Percentiles rank a stretch among this genome's conserved stretches.
phyloP scores from a whole-genome alignment of 75 land plant species.

The Pinus taeda region DNA sequence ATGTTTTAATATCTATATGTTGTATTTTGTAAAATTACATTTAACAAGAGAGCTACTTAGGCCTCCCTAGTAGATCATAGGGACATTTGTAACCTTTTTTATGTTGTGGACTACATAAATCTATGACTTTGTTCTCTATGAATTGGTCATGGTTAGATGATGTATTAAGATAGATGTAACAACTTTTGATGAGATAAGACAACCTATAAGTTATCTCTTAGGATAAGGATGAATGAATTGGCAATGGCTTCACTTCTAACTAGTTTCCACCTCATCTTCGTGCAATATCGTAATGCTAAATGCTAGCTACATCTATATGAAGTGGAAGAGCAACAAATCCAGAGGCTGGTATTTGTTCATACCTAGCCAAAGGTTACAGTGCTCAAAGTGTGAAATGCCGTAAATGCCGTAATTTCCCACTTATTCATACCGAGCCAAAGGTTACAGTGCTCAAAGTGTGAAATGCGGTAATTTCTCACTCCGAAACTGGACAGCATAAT shows the following conservation, averaged over 20 bases:
- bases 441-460: constrained; percentile 7
- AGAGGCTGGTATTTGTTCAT: background rate
- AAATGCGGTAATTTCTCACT: constrained; percentile 9
- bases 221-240: constrained; percentile 15
- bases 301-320: constrained; percentile 22
- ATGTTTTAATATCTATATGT: no score
- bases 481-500: constrained; percentile 26
- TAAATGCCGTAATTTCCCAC: constrained; percentile 11
- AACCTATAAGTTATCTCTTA: constrained; percentile 11
- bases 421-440: constrained; percentile 8
- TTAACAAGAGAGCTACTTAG: no score
- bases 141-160: no score
- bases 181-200: background rate
- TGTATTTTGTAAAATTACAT: no score
- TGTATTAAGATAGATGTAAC: no score
- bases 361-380: constrained; percentile 11
- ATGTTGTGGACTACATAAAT: no score
- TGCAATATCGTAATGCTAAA: constrained; percentile 20
- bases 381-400: constrained; percentile 6
- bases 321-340: background rate
- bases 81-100: no score
- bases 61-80: no score
- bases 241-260: constrained; percentile 8
- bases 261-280: constrained; percentile 29
- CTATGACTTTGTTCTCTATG: no score